phyloP scores from a whole-genome alignment of 345 rosid genomes.

The Crucihimalaya himalaica region DNA sequence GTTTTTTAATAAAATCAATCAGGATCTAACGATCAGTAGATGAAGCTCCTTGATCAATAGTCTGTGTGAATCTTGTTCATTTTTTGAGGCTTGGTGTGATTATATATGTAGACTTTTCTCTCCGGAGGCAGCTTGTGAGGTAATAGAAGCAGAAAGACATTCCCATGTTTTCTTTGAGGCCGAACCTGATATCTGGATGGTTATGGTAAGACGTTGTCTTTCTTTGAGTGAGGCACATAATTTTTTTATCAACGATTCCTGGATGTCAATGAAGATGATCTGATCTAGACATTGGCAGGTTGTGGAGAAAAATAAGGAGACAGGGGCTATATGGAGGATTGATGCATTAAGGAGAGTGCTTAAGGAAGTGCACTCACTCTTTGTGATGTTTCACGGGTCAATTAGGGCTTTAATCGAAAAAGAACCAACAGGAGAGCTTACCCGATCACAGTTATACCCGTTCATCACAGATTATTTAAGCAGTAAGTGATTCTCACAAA shows the following conservation, averaged over 20 bases:
- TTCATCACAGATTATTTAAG: conserved; percentile 89
- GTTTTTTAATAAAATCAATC: neutral
- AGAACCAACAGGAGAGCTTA: conserved; percentile 77
- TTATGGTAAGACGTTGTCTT: conserved; percentile 56
- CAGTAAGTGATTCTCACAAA: conserved; percentile 50
- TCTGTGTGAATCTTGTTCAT: conserved; percentile 11
- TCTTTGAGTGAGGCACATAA: no score
- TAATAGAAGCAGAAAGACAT: conserved; percentile 91
- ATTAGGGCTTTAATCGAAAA: conserved; percentile 73
- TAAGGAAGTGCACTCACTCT: conserved; percentile 91
- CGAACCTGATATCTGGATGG: conserved; percentile 98
- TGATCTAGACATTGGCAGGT: conserved; percentile 46
- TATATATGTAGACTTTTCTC: conserved; percentile 77
- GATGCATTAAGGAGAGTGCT: conserved; percentile 79
- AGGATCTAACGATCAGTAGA: neutral
- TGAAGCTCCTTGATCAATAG: neutral
- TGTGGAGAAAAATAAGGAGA: conserved; percentile 81
- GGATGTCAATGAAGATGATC: neutral
- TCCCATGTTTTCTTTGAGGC: conserved; percentile 93
- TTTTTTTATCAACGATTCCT: neutral
- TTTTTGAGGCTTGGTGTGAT: conserved; percentile 11
- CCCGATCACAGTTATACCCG: conserved; percentile 72
- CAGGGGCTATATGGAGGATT: conserved; percentile 70
- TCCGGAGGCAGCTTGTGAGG: conserved; percentile 92
- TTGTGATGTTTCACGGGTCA: conserved; percentile 83